These are phyloP conservation scores for Penicillium hordei DNA, from an alignment of 2,329 filamentous ascomycete species.

Conservation along the genomic window DNA sequence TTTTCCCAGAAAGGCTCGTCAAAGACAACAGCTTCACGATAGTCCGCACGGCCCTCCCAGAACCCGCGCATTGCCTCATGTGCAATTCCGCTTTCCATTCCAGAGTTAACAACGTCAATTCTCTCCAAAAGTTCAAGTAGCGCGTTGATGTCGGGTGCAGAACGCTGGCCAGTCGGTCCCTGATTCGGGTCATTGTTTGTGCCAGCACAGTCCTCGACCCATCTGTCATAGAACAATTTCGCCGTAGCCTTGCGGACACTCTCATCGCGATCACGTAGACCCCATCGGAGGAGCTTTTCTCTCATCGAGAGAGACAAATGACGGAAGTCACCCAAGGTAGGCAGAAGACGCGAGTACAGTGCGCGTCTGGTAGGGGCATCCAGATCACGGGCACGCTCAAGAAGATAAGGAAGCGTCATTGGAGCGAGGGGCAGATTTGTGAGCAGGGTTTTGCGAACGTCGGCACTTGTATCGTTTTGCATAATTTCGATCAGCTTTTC, in stretches of 20 bases:
- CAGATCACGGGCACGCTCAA: conserved; percentile 87
- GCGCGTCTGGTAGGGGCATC: conserved; percentile 81
- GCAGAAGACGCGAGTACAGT: conserved; percentile 82
- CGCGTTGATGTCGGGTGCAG: conserved; percentile 72
- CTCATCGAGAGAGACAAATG: conserved; percentile 90
- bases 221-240: conserved; percentile 87
- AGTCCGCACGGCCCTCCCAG: conserved; percentile 80
- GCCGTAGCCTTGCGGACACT: conserved; percentile 89
- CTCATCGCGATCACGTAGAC: conserved; percentile 88
- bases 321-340: conserved; percentile 88
- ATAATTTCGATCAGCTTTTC: conserved; percentile 83
- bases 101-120: conserved; percentile 89
- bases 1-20: conserved; percentile 49
- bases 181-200: conserved; percentile 60
- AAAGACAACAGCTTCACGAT: conserved; percentile 47
- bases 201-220: conserved; percentile 92
- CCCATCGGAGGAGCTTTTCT: conserved; percentile 94
- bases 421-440: conserved; percentile 87
- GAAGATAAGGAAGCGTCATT: conserved; percentile 76
- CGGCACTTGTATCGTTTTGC: conserved; percentile 90
- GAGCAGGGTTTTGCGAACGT: conserved; percentile 84
- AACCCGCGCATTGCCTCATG: conserved; percentile 94
- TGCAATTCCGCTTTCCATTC: conserved; percentile 84
- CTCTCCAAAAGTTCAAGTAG: conserved; percentile 88
- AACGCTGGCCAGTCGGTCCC: conserved; percentile 49